A percentile compares a stretch with the other conserved stretches of the same genome.
phyloP scores from a whole-genome alignment of 257 asterid species.

The Plantago major region DNA sequence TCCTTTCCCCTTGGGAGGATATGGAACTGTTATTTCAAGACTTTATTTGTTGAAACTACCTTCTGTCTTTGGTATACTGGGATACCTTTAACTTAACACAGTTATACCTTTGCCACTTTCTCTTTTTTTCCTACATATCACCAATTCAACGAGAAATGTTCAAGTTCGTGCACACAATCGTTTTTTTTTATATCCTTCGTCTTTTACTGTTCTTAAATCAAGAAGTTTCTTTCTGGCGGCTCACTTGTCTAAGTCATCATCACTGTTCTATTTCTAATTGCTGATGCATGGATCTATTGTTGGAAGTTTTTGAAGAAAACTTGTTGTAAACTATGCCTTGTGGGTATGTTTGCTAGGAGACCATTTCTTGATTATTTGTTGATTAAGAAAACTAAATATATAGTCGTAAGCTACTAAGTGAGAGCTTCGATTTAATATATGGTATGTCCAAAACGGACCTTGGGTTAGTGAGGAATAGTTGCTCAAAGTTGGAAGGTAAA shows the following conservation, averaged over 20 bases:
- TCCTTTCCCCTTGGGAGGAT: neutral
- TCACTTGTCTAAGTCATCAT: neutral
- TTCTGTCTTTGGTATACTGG: slow-evolving; percentile 1
- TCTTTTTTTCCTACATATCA: neutral
- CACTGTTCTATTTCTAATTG: neutral
- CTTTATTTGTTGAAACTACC: neutral
- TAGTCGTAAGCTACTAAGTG: too few relatives aligned
- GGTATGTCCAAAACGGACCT: too few relatives aligned
- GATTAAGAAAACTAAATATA: too few relatives aligned
- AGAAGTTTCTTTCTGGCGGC: slow-evolving; percentile 4
- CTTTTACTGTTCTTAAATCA: slow-evolving; percentile 4
- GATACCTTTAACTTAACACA: neutral
- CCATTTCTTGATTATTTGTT: too few relatives aligned
- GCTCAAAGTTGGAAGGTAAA: too few relatives aligned
- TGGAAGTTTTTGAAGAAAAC: too few relatives aligned
- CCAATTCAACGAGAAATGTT: neutral
- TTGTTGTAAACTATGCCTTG: too few relatives aligned
- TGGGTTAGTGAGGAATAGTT: too few relatives aligned
- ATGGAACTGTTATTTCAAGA: neutral
- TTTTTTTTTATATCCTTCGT: neutral
- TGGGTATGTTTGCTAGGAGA: too few relatives aligned
- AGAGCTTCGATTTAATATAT: too few relatives aligned
- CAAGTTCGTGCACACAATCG: neutral
- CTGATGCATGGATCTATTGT: neutral
- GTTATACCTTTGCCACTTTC: neutral